Conservation (phyloP, 306 rosid species). For the Delonix regia region DNA sequence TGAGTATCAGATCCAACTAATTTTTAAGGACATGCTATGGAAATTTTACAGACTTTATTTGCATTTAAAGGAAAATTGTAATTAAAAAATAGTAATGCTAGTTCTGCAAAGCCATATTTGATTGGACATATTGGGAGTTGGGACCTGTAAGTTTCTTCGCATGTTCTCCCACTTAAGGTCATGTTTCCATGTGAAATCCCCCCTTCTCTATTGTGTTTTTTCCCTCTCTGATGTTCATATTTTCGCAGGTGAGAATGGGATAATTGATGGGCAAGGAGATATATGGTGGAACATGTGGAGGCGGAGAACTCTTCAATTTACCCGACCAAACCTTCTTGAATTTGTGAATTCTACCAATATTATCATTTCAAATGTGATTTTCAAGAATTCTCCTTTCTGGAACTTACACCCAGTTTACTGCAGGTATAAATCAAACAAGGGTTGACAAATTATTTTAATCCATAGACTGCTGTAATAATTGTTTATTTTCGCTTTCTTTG, state of each 20-base stretch:
- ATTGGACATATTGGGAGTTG: background rate
- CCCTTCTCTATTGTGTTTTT: background rate
- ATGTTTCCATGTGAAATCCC: too few relatives aligned
- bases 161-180: too few relatives aligned
- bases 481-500: background rate
- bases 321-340: slow-evolving; percentile 86
- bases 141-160: background rate
- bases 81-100: background rate
- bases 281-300: slow-evolving; percentile 99
- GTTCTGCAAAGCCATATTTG: background rate
- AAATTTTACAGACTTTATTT: slow-evolving; percentile 3
- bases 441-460: background rate
- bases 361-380: slow-evolving; percentile 74
- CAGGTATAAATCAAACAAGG: slow-evolving; percentile 54
- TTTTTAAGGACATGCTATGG: background rate
- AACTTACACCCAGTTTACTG: slow-evolving; percentile 94
- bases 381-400: slow-evolving; percentile 91
- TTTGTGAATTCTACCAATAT: slow-evolving; percentile 74
- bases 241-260: slow-evolving; percentile 75
- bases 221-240: background rate
- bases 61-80: background rate
- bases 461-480: background rate
- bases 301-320: slow-evolving; percentile 70
- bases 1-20: slow-evolving; percentile 38
- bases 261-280: slow-evolving; percentile 90